Evolutionary conservation across 805 yeast genomes (phyloP).

Genomic region (Kuraishia cidri): DNA sequence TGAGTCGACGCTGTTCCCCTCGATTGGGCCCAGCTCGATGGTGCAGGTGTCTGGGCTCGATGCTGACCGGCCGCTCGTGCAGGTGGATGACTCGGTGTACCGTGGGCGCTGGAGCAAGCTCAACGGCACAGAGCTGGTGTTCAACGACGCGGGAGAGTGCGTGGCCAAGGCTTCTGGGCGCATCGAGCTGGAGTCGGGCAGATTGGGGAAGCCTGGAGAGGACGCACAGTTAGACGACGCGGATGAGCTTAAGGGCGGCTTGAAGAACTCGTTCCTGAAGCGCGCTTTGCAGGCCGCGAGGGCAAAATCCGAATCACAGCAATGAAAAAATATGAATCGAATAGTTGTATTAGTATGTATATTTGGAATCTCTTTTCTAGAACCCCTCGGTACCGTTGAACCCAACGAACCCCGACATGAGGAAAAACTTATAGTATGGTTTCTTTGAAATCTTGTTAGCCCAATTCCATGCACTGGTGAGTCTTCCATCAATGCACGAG

Average conservation of each 20-base stretch:
- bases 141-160: conserved; percentile 24
- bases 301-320: too few species aligned
- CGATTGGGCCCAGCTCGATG: too few species aligned
- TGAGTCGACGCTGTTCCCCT: too few species aligned
- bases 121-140: conserved; percentile 60
- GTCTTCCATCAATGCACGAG: conserved; percentile 74
- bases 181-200: conserved; percentile 19
- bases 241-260: not conserved
- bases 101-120: conserved; percentile 71
- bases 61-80: conserved; percentile 43
- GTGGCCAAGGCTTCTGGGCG: conserved; percentile 19
- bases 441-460: conserved; percentile 64
- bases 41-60: conserved; percentile 51
- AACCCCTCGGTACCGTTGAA: conserved; percentile 69
- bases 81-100: conserved; percentile 49
- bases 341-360: not conserved
- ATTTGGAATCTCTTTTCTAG: too few species aligned
- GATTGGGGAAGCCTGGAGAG: conserved; percentile 9
- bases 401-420: conserved; percentile 64
- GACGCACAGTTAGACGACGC: too few species aligned
- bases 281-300: not conserved
- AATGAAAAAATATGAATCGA: too few species aligned
- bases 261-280: not conserved
- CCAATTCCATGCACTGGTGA: conserved; percentile 80
- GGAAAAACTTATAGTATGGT: conserved; percentile 49